phyloP scores from a whole-genome alignment of 805 yeast species.

The Yarrowia keelungensis region DNA sequence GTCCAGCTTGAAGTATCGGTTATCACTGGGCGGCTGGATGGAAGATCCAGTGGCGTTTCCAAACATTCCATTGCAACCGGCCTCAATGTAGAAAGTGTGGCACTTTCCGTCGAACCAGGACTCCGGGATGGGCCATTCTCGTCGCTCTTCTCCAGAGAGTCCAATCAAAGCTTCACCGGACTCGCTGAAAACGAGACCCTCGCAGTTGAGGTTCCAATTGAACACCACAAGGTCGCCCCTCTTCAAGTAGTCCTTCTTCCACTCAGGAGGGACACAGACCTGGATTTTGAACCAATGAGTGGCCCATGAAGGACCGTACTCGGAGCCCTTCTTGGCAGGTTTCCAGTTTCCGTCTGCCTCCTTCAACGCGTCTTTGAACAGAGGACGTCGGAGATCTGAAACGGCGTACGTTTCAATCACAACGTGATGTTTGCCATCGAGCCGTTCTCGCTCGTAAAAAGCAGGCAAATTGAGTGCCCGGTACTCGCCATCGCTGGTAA shows the following conservation, averaged over 20 bases:
- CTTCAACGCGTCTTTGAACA: slow-evolving; percentile 64
- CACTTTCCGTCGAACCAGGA: slow-evolving; percentile 58
- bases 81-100: slow-evolving; percentile 80
- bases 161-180: slow-evolving; percentile 80
- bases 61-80: slow-evolving; percentile 94
- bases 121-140: slow-evolving; percentile 71
- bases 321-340: slow-evolving; percentile 62
- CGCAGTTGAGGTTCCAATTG: slow-evolving; percentile 87
- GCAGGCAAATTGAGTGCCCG: slow-evolving; percentile 75
- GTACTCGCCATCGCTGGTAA: slow-evolving; percentile 82
- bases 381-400: slow-evolving; percentile 70
- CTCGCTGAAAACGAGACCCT: slow-evolving; percentile 76
- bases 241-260: slow-evolving; percentile 47
- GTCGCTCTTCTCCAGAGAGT: slow-evolving; percentile 83
- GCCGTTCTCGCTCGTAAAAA: slow-evolving; percentile 70
- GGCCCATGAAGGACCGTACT: slow-evolving; percentile 95
- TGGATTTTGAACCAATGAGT: slow-evolving; percentile 89
- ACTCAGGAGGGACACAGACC: slow-evolving; percentile 63
- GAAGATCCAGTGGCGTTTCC: slow-evolving; percentile 63
- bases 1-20: slow-evolving; percentile 70
- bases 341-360: slow-evolving; percentile 54
- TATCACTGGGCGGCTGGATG: slow-evolving; percentile 72
- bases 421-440: slow-evolving; percentile 59
- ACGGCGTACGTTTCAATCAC: slow-evolving; percentile 73
- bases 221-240: slow-evolving; percentile 63